phyloP scores from a whole-genome alignment of 768 basidiomycete species.

The Russula sp. region DNA sequence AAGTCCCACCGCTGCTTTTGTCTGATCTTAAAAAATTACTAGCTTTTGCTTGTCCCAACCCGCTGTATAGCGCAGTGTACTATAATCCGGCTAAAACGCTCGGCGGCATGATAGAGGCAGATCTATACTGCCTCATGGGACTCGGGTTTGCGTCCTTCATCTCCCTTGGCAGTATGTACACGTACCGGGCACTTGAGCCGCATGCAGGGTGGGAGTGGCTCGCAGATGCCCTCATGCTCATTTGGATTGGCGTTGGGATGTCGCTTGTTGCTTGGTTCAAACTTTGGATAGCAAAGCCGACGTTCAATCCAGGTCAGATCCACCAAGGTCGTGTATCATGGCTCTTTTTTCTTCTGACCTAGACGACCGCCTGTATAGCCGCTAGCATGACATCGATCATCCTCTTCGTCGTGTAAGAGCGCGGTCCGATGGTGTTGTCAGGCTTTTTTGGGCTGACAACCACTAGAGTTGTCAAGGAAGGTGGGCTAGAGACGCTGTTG shows the following conservation, averaged over 20 bases:
- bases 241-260: slow-evolving; percentile 83
- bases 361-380: slow-evolving; percentile 35
- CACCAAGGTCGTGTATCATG: too few relatives aligned
- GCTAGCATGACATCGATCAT: slow-evolving; percentile 82
- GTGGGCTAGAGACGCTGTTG: slow-evolving; percentile 65
- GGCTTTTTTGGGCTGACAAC: background rate
- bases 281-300: slow-evolving; percentile 81
- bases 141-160: slow-evolving; percentile 65
- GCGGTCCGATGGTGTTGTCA: background rate
- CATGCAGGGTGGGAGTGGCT: slow-evolving; percentile 64
- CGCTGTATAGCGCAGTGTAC: slow-evolving; percentile 56
- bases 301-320: slow-evolving; percentile 76
- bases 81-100: slow-evolving; percentile 92
- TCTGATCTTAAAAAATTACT: background rate
- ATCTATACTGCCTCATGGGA: slow-evolving; percentile 67
- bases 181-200: slow-evolving; percentile 74
- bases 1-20: slow-evolving; percentile 25
- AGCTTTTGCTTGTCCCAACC: background rate
- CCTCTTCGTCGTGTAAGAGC: slow-evolving; percentile 68
- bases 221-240: slow-evolving; percentile 63
- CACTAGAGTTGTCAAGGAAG: slow-evolving; percentile 77
- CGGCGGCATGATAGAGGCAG: slow-evolving; percentile 90
- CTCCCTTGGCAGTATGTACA: slow-evolving; percentile 65
- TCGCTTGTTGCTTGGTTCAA: slow-evolving; percentile 85
- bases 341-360: background rate